phyloP scores from a whole-genome alignment of 208 protist species.

The Leishmania lainsoni region DNA sequence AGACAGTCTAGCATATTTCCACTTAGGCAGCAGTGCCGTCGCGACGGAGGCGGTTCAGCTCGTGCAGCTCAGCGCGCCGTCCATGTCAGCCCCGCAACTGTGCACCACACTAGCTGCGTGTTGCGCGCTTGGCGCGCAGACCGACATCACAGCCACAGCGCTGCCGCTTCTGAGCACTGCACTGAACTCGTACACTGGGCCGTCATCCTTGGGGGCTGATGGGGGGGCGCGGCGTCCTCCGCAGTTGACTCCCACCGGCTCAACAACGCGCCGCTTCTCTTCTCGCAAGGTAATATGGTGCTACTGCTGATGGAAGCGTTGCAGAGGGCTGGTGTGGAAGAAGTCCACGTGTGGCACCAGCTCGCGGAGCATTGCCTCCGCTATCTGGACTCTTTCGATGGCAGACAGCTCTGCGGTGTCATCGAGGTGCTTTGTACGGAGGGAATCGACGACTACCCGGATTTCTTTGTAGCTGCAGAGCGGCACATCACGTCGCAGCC shows the following conservation, averaged over 20 bases:
- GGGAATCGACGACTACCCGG: constrained; percentile 60
- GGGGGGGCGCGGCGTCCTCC: neutral
- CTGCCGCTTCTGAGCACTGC: constrained; percentile 62
- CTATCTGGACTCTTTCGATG: constrained; percentile 59
- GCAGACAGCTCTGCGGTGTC: constrained; percentile 60
- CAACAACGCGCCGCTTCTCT: constrained; percentile 14
- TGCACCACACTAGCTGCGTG: constrained; percentile 70
- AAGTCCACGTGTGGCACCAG: constrained; percentile 77
- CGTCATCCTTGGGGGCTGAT: neutral
- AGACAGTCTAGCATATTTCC: constrained; percentile 82
- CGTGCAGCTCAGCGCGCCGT: constrained; percentile 46
- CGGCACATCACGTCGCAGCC: constrained; percentile 55
- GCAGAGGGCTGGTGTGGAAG: constrained; percentile 39
- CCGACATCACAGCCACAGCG: constrained; percentile 48
- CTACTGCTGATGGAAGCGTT: constrained; percentile 65
- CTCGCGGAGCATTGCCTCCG: constrained; percentile 80
- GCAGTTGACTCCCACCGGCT: neutral
- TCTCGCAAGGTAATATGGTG: constrained; percentile 19
- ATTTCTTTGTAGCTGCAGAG: constrained; percentile 80
- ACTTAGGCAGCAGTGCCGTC: constrained; percentile 55
- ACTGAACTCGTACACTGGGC: constrained; percentile 33
- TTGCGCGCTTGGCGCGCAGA: constrained; percentile 57
- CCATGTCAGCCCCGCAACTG: constrained; percentile 58
- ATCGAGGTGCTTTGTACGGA: constrained; percentile 58
- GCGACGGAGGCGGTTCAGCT: constrained; percentile 63